These are phyloP conservation scores for Pulveroboletus ravenelii DNA, from an alignment of 768 basidiomycete genomes.

Conservation along the genomic window DNA sequence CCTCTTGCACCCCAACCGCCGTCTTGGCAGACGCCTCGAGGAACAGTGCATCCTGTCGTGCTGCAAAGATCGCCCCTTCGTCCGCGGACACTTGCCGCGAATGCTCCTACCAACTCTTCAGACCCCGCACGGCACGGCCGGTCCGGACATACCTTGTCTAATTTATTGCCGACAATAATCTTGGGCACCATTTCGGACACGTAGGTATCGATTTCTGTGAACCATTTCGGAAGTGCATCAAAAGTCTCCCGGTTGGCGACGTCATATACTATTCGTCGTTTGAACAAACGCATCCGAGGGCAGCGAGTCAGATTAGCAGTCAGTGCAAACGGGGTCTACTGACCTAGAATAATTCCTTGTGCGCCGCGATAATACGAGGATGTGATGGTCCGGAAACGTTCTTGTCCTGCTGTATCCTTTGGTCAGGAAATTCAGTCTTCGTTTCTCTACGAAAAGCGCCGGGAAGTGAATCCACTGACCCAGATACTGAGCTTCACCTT, in stretches of 20 bases:
- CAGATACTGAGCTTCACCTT: constrained; percentile 94
- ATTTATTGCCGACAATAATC: constrained; percentile 92
- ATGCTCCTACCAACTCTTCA: constrained; percentile 57
- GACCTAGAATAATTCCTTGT: constrained; percentile 76
- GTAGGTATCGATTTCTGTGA: constrained; percentile 89
- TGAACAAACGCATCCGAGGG: not conserved
- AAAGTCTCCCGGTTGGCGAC: constrained; percentile 90
- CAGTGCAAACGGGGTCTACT: not conserved
- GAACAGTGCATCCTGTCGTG: constrained; percentile 78
- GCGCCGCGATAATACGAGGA: constrained; percentile 92
- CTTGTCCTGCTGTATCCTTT: constrained; percentile 94
- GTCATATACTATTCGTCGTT: constrained; percentile 71
- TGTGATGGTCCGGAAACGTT: constrained; percentile 93
- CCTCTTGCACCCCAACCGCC: constrained; percentile 72
- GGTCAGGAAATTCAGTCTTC: not conserved
- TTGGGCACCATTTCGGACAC: constrained; percentile 82
- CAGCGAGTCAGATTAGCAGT: no score
- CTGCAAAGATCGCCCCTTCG: constrained; percentile 79
- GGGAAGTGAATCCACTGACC: constrained; percentile 57
- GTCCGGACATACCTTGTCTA: constrained; percentile 71
- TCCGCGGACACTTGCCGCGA: constrained; percentile 78
- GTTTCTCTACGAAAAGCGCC: not conserved
- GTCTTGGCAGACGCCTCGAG: constrained; percentile 95
- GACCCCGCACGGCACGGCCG: not conserved
- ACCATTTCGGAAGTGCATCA: constrained; percentile 92